These are phyloP conservation scores for Ocimum tenuiflorum DNA, from an alignment of 257 asterid species.

Conservation along the genomic window DNA sequence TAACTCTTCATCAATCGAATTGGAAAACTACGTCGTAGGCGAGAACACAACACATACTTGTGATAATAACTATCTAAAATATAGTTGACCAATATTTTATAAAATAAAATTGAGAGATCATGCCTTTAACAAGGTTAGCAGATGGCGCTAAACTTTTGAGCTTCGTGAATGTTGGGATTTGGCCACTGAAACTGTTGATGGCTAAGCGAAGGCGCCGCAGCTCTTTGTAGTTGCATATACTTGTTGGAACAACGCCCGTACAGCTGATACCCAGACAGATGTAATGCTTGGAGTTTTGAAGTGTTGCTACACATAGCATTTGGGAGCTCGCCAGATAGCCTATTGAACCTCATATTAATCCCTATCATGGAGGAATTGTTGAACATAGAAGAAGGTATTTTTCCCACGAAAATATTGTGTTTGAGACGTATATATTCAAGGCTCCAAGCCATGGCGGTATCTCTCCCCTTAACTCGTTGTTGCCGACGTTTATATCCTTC, in stretches of 20 bases:
- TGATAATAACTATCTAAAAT: no score
- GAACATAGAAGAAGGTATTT: background rate
- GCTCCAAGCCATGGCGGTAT: conserved; percentile 17
- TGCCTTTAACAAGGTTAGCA: no score
- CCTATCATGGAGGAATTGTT: background rate
- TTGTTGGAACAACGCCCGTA: conserved; percentile 29
- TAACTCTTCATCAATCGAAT: no score
- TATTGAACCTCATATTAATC: background rate
- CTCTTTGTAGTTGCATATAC: conserved; percentile 24
- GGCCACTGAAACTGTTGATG: background rate
- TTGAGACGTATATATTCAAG: background rate
- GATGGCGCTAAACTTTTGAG: background rate
- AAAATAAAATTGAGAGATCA: no score
- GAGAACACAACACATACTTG: no score
- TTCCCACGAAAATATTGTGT: background rate
- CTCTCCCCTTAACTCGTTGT: background rate
- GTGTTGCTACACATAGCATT: background rate
- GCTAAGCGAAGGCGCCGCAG: background rate
- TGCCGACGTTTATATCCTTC: background rate
- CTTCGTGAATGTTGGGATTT: background rate
- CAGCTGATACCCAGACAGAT: background rate
- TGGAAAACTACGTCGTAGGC: no score
- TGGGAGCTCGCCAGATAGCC: background rate
- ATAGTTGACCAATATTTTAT: no score
- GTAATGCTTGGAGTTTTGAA: background rate